A percentile compares a stretch with the other conserved stretches of the same genome.
Evolutionary conservation across 805 yeast species (phyloP).

Genomic region (Teunomyces kruisii): DNA sequence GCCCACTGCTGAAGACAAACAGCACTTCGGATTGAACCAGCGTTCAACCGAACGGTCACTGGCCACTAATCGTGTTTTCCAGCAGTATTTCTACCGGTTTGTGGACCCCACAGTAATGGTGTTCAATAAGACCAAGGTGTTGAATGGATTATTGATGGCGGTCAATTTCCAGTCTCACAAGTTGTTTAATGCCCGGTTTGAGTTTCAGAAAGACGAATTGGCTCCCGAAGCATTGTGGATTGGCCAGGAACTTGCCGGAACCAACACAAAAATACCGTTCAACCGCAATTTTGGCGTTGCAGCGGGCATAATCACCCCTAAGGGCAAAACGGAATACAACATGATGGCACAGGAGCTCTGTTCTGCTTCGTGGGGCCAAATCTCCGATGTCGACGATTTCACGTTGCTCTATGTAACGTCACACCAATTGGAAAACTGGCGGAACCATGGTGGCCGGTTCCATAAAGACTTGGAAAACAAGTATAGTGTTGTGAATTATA

Average conservation of each 20-base stretch:
- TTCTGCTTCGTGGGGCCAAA: conserved; percentile 39
- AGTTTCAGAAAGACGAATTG: conserved; percentile 7
- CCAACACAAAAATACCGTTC: conserved; percentile 19
- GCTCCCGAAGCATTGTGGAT: conserved; percentile 33
- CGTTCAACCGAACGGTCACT: conserved; percentile 9
- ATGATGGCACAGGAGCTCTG: conserved; percentile 30
- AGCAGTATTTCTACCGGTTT: conserved; percentile 20
- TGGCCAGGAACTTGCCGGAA: conserved; percentile 33
- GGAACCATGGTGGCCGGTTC: conserved; percentile 14
- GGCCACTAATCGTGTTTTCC: conserved; percentile 17
- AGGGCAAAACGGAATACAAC: conserved; percentile 15
- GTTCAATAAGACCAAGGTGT: conserved; percentile 24
- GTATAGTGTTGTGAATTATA: conserved; percentile 2
- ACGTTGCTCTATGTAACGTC: conserved; percentile 30
- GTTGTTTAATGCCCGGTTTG: conserved; percentile 21
- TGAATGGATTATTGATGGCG: conserved; percentile 28
- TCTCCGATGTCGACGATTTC: conserved; percentile 22
- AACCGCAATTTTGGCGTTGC: conserved; percentile 25
- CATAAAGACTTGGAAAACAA: conserved; percentile 14
- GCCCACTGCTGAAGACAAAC: conserved; percentile 19
- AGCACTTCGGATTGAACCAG: conserved; percentile 17
- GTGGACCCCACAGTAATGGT: conserved; percentile 30
- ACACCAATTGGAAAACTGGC: conserved; percentile 35
- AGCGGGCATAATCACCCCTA: conserved; percentile 32
- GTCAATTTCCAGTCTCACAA: conserved; percentile 22